Evolutionary conservation across 441 rosid genomes (phyloP), one percentile per base, ranked within the genome.

Genomic region (Oxalis stricta): DNA sequence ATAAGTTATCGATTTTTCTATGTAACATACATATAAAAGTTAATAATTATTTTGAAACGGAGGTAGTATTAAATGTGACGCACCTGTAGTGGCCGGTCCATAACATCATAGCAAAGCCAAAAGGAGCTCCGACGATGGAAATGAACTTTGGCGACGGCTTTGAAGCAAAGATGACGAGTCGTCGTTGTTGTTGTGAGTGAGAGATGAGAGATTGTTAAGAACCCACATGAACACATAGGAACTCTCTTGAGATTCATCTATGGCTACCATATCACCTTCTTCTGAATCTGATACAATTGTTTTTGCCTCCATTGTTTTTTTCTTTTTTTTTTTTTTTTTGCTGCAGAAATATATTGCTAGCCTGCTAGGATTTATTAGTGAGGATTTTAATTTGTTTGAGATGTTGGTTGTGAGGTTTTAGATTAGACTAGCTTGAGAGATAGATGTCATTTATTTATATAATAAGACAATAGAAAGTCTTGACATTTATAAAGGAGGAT

Each of bases 221-320:
- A 54, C 72, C 79, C 78, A 77, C 38, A 62, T 48, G 45, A 77
- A 71, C 20, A 70, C 70, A 29, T 69, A 48, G 53, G 69, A 66
- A 49, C 76, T 77, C 55, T 51, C 32, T 24, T 71, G 70, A 21
- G 52, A 64, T 63, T 73, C 81, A 18, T 77, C 85, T 35, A 74
- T 64, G 41, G 61, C 55, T 47, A 77, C 61, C 85, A 77, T n/a
- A n/a, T 73, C 50, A 74, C 71, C 35, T 66, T 73, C 59, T 53
- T 68, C 59, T 47, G 52, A 33, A n/a, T n/a, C n/a, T n/a, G 22
- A 29, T 36, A 55, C 30, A 38, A 30, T 18, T 2, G 38, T 46
- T 40, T 30, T 26, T 33, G 31, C 16, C 26, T 24, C 41, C 22
- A 41, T 41, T 19, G 28, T 35, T 22, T 42, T 40, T 1, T 37